Evolutionary conservation across 2,329 filamentous ascomycete genomes (phyloP).

Genomic region (Diaporthe ampelina): DNA sequence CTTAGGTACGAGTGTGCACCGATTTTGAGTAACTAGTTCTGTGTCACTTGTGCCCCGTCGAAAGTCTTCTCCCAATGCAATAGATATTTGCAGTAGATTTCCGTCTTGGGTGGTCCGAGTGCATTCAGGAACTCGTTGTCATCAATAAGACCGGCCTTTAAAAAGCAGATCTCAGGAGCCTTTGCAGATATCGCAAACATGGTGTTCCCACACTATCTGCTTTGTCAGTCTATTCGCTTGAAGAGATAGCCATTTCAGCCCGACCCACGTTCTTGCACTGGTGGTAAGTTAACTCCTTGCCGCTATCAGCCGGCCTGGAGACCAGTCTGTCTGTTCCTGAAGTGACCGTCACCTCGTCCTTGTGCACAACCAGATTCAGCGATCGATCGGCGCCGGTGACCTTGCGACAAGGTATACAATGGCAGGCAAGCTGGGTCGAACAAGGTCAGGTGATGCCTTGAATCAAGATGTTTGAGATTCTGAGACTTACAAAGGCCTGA

Average conservation of each 20-base stretch:
- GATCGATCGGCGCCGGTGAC: constrained; percentile 35
- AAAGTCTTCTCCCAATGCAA: constrained; percentile 34
- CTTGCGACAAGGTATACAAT: constrained; percentile 36
- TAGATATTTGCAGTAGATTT: constrained; percentile 30
- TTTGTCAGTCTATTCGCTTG: not conserved
- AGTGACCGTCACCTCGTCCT: constrained; percentile 14
- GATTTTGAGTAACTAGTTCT: not conserved
- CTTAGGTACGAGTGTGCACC: no score
- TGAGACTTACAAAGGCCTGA: constrained; percentile 11
- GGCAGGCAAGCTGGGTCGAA: constrained; percentile 23
- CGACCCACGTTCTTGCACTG: constrained; percentile 26
- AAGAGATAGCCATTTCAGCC: not conserved
- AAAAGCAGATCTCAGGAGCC: not conserved
- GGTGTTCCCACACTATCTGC: constrained; percentile 30
- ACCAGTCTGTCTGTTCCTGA: constrained; percentile 30
- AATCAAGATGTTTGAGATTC: not conserved
- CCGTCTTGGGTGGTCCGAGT: constrained; percentile 22
- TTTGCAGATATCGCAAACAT: constrained; percentile 18
- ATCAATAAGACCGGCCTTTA: constrained; percentile 36
- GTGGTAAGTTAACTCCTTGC: constrained; percentile 31
- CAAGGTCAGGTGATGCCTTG: not conserved
- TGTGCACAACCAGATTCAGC: constrained; percentile 32
- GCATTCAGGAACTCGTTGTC: constrained; percentile 26
- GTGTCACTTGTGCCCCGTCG: constrained; percentile 3
- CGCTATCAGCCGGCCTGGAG: constrained; percentile 34